These are phyloP conservation scores for Trichothecium roseum DNA, from an alignment of 2,329 filamentous ascomycete species.

Conservation along the genomic window DNA sequence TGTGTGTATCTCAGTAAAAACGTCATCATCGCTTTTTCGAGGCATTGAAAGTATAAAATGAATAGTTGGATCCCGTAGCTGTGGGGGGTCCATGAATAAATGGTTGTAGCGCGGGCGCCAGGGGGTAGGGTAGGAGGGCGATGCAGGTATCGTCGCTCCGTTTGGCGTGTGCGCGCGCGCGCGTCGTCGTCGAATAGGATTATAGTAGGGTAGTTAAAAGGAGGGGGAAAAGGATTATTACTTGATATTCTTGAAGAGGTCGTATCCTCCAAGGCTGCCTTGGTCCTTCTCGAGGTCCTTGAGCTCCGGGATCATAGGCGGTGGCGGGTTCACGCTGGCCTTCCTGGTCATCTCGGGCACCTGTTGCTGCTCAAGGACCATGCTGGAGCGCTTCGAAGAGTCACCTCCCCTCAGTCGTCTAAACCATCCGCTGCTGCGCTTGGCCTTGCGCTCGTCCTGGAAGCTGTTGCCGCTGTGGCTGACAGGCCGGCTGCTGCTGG, in stretches of 20 bases:
- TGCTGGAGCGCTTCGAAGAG: constrained; percentile 27
- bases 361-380: constrained; percentile 26
- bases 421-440: constrained; percentile 50
- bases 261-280: constrained; percentile 31
- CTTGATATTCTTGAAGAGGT: constrained; percentile 51
- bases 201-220: no score
- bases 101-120: no score
- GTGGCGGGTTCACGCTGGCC: constrained; percentile 38
- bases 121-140: no score
- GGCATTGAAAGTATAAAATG: no score
- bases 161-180: no score
- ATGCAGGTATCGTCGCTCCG: no score
- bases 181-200: no score
- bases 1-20: no score
- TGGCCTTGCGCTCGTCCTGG: constrained; percentile 42
- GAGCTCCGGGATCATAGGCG: constrained; percentile 52
- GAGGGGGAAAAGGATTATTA: constrained; percentile 16
- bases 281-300: constrained; percentile 39
- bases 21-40: no score
- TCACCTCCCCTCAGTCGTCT: constrained; percentile 36
- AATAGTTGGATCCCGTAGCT: no score
- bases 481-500: constrained; percentile 29
- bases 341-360: constrained; percentile 15
- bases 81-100: no score
- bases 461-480: constrained; percentile 40